phyloP scores from a whole-genome alignment of 2,329 filamentous ascomycete genomes.

The Diaporthe humulicola region DNA sequence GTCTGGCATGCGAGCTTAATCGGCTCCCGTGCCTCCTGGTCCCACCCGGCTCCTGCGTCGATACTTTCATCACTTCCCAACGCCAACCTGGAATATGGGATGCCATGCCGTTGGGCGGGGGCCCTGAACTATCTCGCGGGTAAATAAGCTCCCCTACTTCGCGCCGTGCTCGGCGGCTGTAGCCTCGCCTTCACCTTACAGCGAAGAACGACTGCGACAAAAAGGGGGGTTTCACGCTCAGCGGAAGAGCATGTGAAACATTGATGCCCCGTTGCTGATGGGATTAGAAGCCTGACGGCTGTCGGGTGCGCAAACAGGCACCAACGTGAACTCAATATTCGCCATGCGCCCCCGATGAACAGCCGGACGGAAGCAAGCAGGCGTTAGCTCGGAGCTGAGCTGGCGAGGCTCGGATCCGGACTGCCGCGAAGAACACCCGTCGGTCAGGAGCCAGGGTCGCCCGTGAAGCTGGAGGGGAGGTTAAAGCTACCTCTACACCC shows the following conservation, averaged over 20 bases:
- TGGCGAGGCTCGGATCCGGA: slow-evolving; percentile 7
- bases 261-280: not conserved
- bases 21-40: slow-evolving; percentile 14
- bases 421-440: not conserved
- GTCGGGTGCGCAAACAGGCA: not conserved
- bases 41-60: not conserved
- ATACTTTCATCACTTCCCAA: not conserved
- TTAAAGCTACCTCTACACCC: slow-evolving; percentile 17
- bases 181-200: not conserved
- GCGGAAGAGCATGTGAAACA: slow-evolving; percentile 5
- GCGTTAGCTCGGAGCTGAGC: not conserved
- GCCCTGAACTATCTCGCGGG: not conserved
- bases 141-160: not conserved
- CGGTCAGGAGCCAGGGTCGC: not conserved
- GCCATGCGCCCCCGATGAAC: not conserved
- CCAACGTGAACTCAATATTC: not conserved
- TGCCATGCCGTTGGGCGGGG: too few species aligned
- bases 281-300: not conserved
- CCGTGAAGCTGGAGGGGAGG: not conserved
- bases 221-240: slow-evolving; percentile 1
- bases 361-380: not conserved
- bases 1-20: slow-evolving; percentile 34
- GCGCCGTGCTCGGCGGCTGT: not conserved
- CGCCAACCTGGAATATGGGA: not conserved
- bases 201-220: slow-evolving; percentile 6